Evolutionary conservation across 805 yeast genomes (phyloP).

Genomic region (Saturnispora serradocipensis): DNA sequence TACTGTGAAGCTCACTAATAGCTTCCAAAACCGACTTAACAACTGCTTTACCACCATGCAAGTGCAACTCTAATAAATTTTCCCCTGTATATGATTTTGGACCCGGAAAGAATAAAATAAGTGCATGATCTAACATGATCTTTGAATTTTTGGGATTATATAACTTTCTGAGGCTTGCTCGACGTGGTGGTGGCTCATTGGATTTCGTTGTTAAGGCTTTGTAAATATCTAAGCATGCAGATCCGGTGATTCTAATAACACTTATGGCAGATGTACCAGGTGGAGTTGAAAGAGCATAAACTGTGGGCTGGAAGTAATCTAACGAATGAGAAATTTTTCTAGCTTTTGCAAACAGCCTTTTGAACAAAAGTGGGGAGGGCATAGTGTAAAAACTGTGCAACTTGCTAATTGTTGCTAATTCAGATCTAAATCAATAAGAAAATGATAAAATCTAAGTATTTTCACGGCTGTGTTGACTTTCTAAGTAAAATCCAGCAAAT

Average conservation of each 20-base stretch:
- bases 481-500: not conserved
- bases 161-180: constrained; percentile 50
- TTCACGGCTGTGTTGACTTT: not conserved
- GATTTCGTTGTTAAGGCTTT: constrained; percentile 35
- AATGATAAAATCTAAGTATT: not conserved
- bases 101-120: constrained; percentile 55
- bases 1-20: constrained; percentile 44
- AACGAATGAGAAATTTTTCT: not conserved
- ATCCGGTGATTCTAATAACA: constrained; percentile 75
- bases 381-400: not conserved
- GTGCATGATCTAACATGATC: constrained; percentile 63
- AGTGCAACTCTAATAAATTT: constrained; percentile 78
- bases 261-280: constrained; percentile 80
- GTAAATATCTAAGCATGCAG: constrained; percentile 41
- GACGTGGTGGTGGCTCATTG: constrained; percentile 37
- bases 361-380: not conserved
- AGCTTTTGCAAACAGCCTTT: not conserved
- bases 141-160: constrained; percentile 23
- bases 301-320: constrained; percentile 42
- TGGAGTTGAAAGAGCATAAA: constrained; percentile 85
- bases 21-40: constrained; percentile 58
- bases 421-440: too few relatives aligned
- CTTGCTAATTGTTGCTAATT: not conserved
- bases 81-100: constrained; percentile 91
- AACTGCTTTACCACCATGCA: constrained; percentile 91